Base-by-base conservation (phyloP, 805 yeast genomes). In the Ogataea kodamae region DNA sequence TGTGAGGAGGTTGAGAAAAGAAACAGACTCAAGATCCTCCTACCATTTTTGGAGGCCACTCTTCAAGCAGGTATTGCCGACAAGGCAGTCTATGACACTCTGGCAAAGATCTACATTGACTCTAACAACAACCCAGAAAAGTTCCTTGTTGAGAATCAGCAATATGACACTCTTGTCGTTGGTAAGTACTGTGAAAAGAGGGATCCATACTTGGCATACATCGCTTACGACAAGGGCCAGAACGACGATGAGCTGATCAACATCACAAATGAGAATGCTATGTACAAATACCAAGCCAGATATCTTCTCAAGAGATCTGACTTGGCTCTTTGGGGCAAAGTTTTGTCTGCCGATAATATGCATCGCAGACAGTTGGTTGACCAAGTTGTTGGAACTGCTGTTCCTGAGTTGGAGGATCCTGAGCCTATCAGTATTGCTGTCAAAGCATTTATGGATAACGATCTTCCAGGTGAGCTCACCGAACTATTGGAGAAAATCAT, bases 221-320 rank as follows among this genome's bases (percentile, higher is more conserved):
- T 92, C 65, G 95, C 96, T 33, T 92, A 92, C 64, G 95, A 94
- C 42, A 90, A 89, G 66, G 99, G 99, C 57, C 69, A 73, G 34
- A 89, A 90, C 52, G 96, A 92, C 59, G 81, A 71, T 38, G 98
- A 92, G 61, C 74, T 92, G 54, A 76, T 92, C 53, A 72, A 76
- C 55, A 88, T 92, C 62, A 92, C 98, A 48, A 92, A 92, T 61
- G 97, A 92, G 55, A 92, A 92, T 62, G 76, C 92, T 50, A 92
- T 92, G 99, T 92, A 84, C 74, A 92, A 92, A 63, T 90, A 92
- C 65, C 98, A 92, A 70, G 97, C 97, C n/a, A 81, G 97, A 61
- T 92, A 92, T 59, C 71, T 92, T 52, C 74, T 92, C 49, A 70
- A 77, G 42, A 83, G 95, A 61, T 86, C 96, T n/a, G 96, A 92